Conservation (phyloP, 1,284 basidiomycete species). For the Pseudomicrostroma phylloplanum region DNA sequence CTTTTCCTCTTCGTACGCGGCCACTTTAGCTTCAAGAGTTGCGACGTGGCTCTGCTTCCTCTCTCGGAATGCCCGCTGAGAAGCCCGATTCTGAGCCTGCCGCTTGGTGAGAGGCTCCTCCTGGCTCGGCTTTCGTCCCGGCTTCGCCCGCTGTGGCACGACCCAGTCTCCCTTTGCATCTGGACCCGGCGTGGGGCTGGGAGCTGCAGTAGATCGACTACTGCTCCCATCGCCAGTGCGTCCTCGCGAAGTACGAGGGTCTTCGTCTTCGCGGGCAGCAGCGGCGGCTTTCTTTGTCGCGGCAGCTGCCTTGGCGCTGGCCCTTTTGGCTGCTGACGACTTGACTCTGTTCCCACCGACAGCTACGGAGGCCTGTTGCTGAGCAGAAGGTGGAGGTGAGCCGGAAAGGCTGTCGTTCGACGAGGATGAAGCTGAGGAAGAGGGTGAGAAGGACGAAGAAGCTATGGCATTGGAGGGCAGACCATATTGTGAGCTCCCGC, state of each 20-base stretch:
- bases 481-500: background rate
- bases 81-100: slow-evolving; percentile 44
- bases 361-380: background rate
- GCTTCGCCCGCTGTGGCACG: slow-evolving; percentile 45
- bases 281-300: slow-evolving; percentile 3
- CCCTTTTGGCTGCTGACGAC: slow-evolving; percentile 2
- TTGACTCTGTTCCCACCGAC: background rate
- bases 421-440: background rate
- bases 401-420: background rate
- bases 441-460: background rate
- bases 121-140: slow-evolving; percentile 47
- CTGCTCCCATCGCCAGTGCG: background rate
- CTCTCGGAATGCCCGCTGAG: slow-evolving; percentile 40
- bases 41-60: slow-evolving; percentile 38
- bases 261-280: background rate
- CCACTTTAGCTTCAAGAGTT: slow-evolving; percentile 39
- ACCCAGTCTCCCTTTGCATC: slow-evolving; percentile 18
- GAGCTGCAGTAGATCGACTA: background rate
- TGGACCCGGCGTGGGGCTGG: background rate
- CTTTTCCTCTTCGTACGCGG: slow-evolving; percentile 35
- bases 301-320: slow-evolving; percentile 6
- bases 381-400: background rate
- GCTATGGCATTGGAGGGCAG: background rate
- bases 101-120: slow-evolving; percentile 46
- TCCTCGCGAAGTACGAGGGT: background rate